Evolutionary conservation across 1,139 yeast species (phyloP), one percentile per base, ranked within the genome.

Genomic region (Sugiyamaella neomexicana): DNA sequence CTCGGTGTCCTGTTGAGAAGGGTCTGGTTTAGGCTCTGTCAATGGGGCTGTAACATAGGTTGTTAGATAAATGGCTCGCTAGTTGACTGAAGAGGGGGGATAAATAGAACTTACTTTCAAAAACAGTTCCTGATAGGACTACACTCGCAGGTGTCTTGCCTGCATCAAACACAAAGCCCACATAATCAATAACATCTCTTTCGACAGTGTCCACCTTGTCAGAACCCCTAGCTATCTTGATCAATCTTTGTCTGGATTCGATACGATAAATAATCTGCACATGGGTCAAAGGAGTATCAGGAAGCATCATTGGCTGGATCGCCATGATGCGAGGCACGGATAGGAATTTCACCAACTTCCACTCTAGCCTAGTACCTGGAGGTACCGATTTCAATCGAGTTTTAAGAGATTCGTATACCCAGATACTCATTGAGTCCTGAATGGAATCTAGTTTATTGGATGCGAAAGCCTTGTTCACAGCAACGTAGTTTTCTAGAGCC

Each of bases 221-320:
- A 15, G 62, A 55, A 25, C 69, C 72, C 1, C 60, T 59, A 42
- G 62, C 74, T 50, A 79, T 70, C 58, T 78, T 77, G 51, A 77
- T 74, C 59, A 90, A 74, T 62, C 83, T 80, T 70, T 90, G 97
- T 53, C 78, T 79, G 7, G 96, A 86, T 56, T 81, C 79, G 59
- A 89, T 84, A 62, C 82, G 81, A 72, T 90, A 85, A n/a, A 86
- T 83, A 44, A 88, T 76, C 73, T 89, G 96, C 38, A 87, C 79
- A 63, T 77, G 82, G 53, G 83, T 81, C 40, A 87, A 75, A 12
- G 89, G 82, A 55, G 71, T 69, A 23, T 80, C 80, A 4, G 79
- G 87, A 63, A 72, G 80, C 85, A 76, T 83, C 78, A 69, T 79
- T 64, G 82, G 90, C 81, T 66, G 95, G 64, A 89, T 80, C 2